Evolutionary conservation across 352 stramenopile species (phyloP).

Genomic region (Phytophthora pluvialis): DNA sequence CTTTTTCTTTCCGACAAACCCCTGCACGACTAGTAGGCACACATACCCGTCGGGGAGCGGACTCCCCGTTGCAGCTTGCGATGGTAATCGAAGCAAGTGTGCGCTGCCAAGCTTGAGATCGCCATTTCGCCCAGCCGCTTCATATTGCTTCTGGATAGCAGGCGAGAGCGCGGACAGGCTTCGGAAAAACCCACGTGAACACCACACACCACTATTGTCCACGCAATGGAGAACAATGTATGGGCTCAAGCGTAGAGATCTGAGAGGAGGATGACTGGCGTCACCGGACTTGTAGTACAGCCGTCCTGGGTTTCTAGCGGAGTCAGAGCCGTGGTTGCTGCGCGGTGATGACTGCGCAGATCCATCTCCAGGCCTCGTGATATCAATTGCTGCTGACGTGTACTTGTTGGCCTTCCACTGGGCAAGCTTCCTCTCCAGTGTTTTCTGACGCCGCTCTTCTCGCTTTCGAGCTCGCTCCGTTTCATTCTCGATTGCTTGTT

Average conservation of each 20-base stretch:
- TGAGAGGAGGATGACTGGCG: conserved; percentile 50
- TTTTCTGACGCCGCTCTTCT: conserved; percentile 50
- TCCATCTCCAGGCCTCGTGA: neutral
- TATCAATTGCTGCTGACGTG: conserved; percentile 48
- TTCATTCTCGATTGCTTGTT: conserved; percentile 44
- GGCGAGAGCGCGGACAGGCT: conserved; percentile 59
- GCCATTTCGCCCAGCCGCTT: conserved; percentile 53
- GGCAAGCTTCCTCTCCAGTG: conserved; percentile 55
- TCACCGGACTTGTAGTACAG: conserved; percentile 67
- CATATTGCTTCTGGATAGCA: conserved; percentile 66
- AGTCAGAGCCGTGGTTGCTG: conserved; percentile 12
- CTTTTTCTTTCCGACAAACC: conserved; percentile 64
- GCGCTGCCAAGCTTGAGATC: conserved; percentile 80
- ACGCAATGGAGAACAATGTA: conserved; percentile 80
- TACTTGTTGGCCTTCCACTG: conserved; percentile 74
- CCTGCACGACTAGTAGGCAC: conserved; percentile 78
- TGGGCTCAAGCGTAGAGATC: conserved; percentile 21
- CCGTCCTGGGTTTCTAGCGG: conserved; percentile 12
- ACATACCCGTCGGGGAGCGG: conserved; percentile 46
- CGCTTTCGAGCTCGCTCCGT: conserved; percentile 46
- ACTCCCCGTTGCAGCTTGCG: conserved; percentile 10
- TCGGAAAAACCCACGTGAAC: conserved; percentile 76
- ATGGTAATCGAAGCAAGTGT: conserved; percentile 59
- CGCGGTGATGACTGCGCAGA: conserved; percentile 4
- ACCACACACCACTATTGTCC: conserved; percentile 79